Evolutionary conservation across 2,329 filamentous ascomycete genomes (phyloP).

Genomic region (Pseudonectria buxi): DNA sequence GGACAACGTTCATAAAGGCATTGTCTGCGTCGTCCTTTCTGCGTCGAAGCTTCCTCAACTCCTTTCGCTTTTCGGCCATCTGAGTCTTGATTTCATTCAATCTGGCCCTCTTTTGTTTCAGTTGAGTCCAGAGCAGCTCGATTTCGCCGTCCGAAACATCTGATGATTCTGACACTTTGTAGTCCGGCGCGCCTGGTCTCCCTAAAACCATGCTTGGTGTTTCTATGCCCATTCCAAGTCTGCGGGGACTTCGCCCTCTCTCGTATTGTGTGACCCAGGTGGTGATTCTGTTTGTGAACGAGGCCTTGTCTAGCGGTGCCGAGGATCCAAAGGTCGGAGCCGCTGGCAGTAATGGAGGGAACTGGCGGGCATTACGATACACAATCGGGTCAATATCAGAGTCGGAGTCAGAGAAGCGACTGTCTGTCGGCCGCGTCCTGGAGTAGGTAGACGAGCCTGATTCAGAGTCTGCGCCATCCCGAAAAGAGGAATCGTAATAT

Average conservation of each 20-base stretch:
- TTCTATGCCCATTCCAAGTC: conserved; percentile 6
- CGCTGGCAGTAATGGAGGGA: conserved; percentile 27
- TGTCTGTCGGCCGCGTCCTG: conserved; percentile 13
- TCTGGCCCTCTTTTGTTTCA: conserved; percentile 28
- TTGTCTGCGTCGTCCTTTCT: conserved; percentile 32
- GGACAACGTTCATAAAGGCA: conserved; percentile 32
- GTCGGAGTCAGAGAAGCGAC: conserved; percentile 15
- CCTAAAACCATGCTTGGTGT: conserved; percentile 4
- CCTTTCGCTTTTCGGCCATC: conserved; percentile 28
- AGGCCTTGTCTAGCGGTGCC: conserved; percentile 18
- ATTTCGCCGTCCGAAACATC: conserved; percentile 23
- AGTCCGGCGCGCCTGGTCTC: conserved; percentile 6
- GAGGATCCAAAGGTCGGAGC: conserved; percentile 14
- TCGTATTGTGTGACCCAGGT: conserved; percentile 28
- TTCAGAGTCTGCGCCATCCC: conserved; percentile 1
- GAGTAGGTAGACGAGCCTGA: conserved; percentile 19
- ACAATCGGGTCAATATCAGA: conserved; percentile 23
- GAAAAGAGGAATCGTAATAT: neutral
- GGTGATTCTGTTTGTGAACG: conserved; percentile 27
- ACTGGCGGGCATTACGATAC: conserved; percentile 25
- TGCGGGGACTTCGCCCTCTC: conserved; percentile 18
- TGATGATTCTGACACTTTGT: conserved; percentile 12
- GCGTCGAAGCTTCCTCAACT: conserved; percentile 25
- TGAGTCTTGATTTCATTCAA: conserved; percentile 22
- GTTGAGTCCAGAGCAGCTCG: conserved; percentile 28